Base-by-base conservation (phyloP, 1,284 basidiomycete genomes). In the Earliella scabrosa region DNA sequence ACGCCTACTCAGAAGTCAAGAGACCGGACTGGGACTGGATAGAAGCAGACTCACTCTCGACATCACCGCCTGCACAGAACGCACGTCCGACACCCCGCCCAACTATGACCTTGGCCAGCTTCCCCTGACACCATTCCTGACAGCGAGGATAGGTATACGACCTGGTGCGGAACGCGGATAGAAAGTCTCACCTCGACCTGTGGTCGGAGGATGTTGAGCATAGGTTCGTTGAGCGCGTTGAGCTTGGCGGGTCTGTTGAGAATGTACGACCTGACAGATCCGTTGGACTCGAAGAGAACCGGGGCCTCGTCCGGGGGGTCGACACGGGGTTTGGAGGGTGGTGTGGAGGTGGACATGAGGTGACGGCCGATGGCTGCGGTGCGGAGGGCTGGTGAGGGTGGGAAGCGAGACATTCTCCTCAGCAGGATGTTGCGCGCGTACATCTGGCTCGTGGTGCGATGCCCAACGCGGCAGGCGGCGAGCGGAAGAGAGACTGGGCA, bases 31-130 rank as follows among this genome's bases (percentile, higher is more conserved):
- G 31, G 20, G 34, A 36, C 39, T 41, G 32, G 44, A 55, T 60
- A 58, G 35, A 56, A 29, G 60, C n/a, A 49, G 21, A 80, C 87
- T 68, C 69, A 93, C 93, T 77, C 60, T 86, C 86, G 52, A 99
- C 92, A 72, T 99, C 97, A 52, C 97, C 97, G 21, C 97, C 97
- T 5, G 94, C 91, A 71, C 96, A 99, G 69, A 98, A 98, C 11
- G 91, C 93, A 56, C 88, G 80, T 11, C 92, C 93, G 26, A 79
- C 77, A 20, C 94, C 92, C 39, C 82, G 83, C 23, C 91, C 92
- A 50, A 96, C 83, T 59, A 98, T 84, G 26, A 93, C 80, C 60
- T 85, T 83, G 65, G 87, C 88, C 8, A 92, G 78, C 45, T 90
- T 83, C 27, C 91, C 88, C 35, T 81, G 74, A 62, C 83, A 82